Percentiles rank a stretch among this genome's conserved stretches.
phyloP scores from a whole-genome alignment of 1,139 yeast species.

The Blastobotrys capitulatus region DNA sequence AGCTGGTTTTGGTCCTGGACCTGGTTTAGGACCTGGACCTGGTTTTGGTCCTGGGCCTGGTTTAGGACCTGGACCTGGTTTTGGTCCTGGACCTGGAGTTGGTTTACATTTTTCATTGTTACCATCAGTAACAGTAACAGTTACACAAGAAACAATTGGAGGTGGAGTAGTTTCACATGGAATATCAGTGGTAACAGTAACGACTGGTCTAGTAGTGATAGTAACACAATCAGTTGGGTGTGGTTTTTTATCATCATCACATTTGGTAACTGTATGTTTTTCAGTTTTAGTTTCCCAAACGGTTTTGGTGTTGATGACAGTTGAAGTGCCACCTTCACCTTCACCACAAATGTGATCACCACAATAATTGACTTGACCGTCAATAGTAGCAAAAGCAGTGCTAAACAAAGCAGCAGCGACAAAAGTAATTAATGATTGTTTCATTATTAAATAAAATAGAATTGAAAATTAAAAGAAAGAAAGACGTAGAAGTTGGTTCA shows the following conservation, averaged over 20 bases:
- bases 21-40: not conserved
- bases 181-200: not conserved
- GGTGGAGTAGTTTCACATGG: not conserved
- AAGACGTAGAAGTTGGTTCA: not conserved
- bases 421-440: not conserved
- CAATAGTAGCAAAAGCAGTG: not conserved
- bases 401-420: not conserved
- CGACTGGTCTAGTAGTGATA: not conserved
- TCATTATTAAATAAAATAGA: not conserved
- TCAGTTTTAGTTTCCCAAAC: not conserved
- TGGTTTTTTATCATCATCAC: not conserved
- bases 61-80: not conserved
- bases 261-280: not conserved
- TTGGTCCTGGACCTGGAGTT: not conserved
- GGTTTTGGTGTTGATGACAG: constrained; percentile 1
- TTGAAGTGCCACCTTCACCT: constrained; percentile 5
- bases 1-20: not conserved
- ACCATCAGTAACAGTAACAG: not conserved
- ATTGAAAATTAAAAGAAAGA: not conserved
- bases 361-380: not conserved
- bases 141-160: not conserved
- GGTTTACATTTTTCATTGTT: not conserved
- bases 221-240: not conserved
- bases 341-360: constrained; percentile 4
- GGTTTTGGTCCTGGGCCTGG: not conserved